Evolutionary conservation across 257 asterid species (phyloP), one percentile per base, ranked within the genome.

Genomic region (Ligustrum vulgare): DNA sequence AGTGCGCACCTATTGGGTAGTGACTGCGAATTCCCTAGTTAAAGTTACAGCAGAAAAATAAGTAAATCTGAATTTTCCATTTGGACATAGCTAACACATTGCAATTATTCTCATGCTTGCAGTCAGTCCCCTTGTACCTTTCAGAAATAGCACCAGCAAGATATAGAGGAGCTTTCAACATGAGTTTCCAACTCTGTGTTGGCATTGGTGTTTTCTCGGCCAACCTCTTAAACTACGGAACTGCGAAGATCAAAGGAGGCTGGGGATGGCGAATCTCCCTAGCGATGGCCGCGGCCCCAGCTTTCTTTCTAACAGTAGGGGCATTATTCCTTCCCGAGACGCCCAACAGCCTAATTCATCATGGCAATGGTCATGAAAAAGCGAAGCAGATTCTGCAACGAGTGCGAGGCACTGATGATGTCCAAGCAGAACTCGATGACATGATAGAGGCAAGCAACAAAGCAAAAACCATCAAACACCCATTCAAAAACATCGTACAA

Each of bases 141-240:
- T 88, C 93, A 8, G 93, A 90, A 73, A 85, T 90, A 93, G 91
- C 96, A 0, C 93, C 93, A 2, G 84, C 87, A 70, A 88, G 82
- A 79, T 86, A 82, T 69, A 84, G 96, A 67, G 96, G 90, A 60
- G 92, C 96, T 25, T 77, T 90, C 64, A 87, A 86, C 82, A 79
- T 85, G 5, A 92, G 84, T 0, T 88, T 90, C 71, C 93, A 90
- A 72, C 67, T 90, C 0, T 88, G 91, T 25, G 79, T 90, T 31
- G 79, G 89, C 70, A 32, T 84, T 8, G 96, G 96, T 36, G 82
- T 84, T 6, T 71, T 80, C 6, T 77, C 81, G 0, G 93, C 96
- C 2, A 82, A 87, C 34, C 82, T 90, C 8, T 73, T 90, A 75
- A 90, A 90, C 83, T 90, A 75, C 67, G 78, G 82, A 28, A 79